These are phyloP conservation scores for Graphilbum fragrans DNA, from an alignment of 2,329 filamentous ascomycete genomes.

Conservation along the genomic window DNA sequence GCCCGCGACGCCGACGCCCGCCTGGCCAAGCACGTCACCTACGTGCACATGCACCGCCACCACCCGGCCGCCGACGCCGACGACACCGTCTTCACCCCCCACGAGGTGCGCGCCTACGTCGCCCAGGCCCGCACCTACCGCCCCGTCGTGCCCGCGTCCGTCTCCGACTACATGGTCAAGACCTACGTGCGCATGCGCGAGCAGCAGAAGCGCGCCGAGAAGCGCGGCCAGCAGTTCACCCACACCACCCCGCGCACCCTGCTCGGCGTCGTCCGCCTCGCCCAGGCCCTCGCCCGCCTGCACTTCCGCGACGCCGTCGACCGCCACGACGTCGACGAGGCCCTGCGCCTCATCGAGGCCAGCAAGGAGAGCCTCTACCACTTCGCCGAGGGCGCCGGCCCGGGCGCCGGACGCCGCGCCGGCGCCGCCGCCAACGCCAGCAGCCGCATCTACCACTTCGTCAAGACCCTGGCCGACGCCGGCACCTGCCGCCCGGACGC, in stretches of 20 bases:
- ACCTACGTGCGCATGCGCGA: constrained; percentile 93
- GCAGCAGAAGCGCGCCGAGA: constrained; percentile 83
- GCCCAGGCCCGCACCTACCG: constrained; percentile 84
- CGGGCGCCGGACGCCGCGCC: constrained; percentile 30
- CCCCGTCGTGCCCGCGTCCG: constrained; percentile 69
- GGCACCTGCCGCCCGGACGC: constrained; percentile 72
- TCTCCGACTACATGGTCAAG: constrained; percentile 93
- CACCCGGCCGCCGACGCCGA: constrained; percentile 57
- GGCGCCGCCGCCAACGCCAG: constrained; percentile 65
- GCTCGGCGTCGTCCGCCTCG: constrained; percentile 81
- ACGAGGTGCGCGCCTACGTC: constrained; percentile 93
- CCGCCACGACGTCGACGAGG: constrained; percentile 91
- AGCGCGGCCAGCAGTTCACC: constrained; percentile 80
- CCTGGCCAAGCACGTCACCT: constrained; percentile 87
- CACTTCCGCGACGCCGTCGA: constrained; percentile 78
- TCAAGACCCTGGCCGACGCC: constrained; percentile 75
- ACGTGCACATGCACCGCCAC: constrained; percentile 92
- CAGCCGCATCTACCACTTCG: constrained; percentile 89
- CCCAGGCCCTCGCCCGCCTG: constrained; percentile 84
- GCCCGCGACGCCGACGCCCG: constrained; percentile 83
- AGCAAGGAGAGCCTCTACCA: constrained; percentile 87
- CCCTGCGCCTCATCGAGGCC: constrained; percentile 78
- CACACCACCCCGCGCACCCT: constrained; percentile 91
- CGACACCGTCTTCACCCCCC: constrained; percentile 71
- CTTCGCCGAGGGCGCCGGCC: constrained; percentile 55